Evolutionary conservation across 23 red algal species (phyloP).

Genomic region (Agarophyton chilense): DNA sequence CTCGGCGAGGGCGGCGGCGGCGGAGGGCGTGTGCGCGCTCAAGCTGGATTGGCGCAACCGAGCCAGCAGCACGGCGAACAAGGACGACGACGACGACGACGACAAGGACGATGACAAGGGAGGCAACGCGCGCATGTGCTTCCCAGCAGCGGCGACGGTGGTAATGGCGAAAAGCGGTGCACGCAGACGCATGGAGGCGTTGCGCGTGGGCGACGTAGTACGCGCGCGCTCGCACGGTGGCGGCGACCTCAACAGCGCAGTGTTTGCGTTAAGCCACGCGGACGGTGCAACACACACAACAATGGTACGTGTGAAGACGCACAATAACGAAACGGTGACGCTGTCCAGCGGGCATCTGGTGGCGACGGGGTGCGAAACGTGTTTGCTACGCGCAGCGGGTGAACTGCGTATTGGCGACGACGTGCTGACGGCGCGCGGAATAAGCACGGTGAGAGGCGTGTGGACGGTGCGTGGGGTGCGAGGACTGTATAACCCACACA

Average conservation of each 20-base stretch:
- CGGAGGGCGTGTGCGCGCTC: conserved; percentile 3
- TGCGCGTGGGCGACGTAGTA: conserved; percentile 23
- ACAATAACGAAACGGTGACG: neutral
- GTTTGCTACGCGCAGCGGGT: neutral
- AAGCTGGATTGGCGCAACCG: conserved; percentile 8
- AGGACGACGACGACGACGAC: neutral
- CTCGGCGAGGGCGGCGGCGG: neutral
- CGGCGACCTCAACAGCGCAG: neutral
- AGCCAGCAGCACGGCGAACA: neutral
- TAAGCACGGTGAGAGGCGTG: neutral
- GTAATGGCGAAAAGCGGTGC: neutral
- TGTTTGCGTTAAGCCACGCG: conserved; percentile 7
- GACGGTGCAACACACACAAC: neutral
- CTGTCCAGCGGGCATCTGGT: neutral
- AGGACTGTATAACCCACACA: conserved; percentile 69
- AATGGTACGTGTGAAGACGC: neutral
- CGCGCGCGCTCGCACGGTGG: neutral
- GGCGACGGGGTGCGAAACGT: neutral
- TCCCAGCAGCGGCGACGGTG: neutral
- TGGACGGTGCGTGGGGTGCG: neutral
- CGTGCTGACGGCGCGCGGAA: neutral
- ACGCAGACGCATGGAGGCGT: neutral
- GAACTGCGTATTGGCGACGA: neutral
- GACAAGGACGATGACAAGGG: neutral
- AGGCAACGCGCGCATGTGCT: conserved; percentile 1